Conservation (phyloP, 371 early-diverging fungal species). For the Rhizopus stolonifer region DNA sequence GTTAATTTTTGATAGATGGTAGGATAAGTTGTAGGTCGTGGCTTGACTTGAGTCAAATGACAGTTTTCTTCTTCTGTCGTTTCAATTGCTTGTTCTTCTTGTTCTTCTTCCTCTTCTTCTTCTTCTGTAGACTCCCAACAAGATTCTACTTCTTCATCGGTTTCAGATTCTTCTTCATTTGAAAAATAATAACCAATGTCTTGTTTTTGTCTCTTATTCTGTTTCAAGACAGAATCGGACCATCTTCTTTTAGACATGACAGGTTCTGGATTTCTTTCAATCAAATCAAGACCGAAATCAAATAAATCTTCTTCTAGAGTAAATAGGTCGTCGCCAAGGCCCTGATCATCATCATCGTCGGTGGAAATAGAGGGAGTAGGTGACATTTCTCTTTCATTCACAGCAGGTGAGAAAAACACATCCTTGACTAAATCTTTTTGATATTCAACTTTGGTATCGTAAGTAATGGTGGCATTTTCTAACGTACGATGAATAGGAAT, state of each 20-base stretch:
- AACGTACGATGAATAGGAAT: conserved; percentile 48
- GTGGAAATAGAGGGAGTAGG: conserved; percentile 9
- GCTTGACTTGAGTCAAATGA: conserved; percentile 1
- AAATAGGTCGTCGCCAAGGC: conserved; percentile 11
- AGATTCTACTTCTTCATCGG: neutral
- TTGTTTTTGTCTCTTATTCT: conserved; percentile 18
- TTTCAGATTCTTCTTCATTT: conserved; percentile 3
- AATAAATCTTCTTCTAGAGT: conserved; percentile 14
- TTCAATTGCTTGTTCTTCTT: neutral
- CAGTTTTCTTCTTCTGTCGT: neutral
- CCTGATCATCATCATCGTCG: conserved; percentile 23
- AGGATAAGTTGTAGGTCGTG: conserved; percentile 10
- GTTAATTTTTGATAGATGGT: conserved; percentile 70
- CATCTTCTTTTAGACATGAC: conserved; percentile 16
- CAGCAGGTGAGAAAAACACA: conserved; percentile 48
- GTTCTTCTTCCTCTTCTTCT: neutral
- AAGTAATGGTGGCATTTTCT: conserved; percentile 52
- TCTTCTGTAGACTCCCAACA: neutral
- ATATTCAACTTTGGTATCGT: conserved; percentile 32
- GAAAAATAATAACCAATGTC: conserved; percentile 11
- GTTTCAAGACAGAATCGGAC: conserved; percentile 25
- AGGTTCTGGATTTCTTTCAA: conserved; percentile 13
- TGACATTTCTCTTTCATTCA: conserved; percentile 29
- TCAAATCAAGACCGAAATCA: conserved; percentile 23
- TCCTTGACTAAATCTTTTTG: conserved; percentile 49